Percentiles rank a stretch among this genome's conserved stretches.
Evolutionary conservation across 2,329 filamentous ascomycete genomes (phyloP).

Genomic region (Paraconiothyrium sp.): DNA sequence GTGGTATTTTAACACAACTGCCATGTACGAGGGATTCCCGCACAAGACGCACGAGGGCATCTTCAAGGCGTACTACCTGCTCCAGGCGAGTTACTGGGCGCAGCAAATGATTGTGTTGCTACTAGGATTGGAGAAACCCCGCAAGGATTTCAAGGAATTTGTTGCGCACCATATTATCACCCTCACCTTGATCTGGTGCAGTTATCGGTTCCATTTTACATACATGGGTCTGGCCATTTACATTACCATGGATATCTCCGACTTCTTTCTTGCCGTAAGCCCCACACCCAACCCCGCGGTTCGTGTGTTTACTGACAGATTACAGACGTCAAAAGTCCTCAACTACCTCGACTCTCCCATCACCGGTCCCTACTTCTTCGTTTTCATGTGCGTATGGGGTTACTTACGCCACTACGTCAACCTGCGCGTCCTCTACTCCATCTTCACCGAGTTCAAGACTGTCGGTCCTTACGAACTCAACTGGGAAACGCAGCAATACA

Average conservation of each 20-base stretch:
- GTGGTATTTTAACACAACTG: conserved; percentile 93
- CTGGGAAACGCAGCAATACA: conserved; percentile 81
- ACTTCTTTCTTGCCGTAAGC: conserved; percentile 92
- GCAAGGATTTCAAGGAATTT: conserved; percentile 95
- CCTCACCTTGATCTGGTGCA: conserved; percentile 80
- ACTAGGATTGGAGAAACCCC: conserved; percentile 87
- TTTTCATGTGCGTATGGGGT: conserved; percentile 85
- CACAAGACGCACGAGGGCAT: conserved; percentile 80
- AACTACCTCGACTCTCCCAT: conserved; percentile 87
- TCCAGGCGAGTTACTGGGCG: conserved; percentile 94
- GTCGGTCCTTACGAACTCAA: conserved; percentile 79
- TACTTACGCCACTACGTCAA: conserved; percentile 91
- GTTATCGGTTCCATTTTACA: conserved; percentile 96
- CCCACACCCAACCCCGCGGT: background rate
- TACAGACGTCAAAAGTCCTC: conserved; percentile 84
- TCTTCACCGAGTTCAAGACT: conserved; percentile 78
- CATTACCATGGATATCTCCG: conserved; percentile 91
- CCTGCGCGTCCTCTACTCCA: conserved; percentile 76
- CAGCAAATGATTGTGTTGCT: conserved; percentile 91
- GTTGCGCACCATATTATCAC: conserved; percentile 93
- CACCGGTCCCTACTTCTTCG: conserved; percentile 82
- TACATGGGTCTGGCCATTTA: conserved; percentile 95
- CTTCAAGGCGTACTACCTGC: conserved; percentile 96
- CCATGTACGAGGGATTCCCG: conserved; percentile 90
- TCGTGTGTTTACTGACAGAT: background rate